Conservation (phyloP, 2,329 filamentous ascomycete genomes). For the Didymella glomerata region DNA sequence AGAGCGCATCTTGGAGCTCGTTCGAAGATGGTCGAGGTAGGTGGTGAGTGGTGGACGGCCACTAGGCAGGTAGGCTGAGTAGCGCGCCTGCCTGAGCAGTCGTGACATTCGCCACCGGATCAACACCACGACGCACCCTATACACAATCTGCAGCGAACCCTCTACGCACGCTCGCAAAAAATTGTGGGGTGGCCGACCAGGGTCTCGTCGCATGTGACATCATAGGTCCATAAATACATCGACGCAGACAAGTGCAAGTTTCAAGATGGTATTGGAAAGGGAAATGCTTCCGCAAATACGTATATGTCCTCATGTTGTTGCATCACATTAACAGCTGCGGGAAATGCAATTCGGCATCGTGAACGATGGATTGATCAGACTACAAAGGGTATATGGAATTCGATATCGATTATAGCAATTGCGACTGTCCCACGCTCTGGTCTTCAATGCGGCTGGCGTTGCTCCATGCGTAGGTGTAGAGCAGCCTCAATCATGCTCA, state of each 20-base stretch:
- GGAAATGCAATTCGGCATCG: background rate
- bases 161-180: too few relatives aligned
- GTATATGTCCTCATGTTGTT: background rate
- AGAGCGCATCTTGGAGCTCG: conserved; percentile 51
- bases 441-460: background rate
- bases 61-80: too few relatives aligned
- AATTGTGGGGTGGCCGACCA: conserved; percentile 13
- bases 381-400: conserved; percentile 7
- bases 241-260: background rate
- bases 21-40: too few relatives aligned
- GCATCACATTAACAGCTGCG: background rate
- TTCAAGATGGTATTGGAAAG: background rate
- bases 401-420: background rate
- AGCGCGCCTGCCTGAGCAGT: too few relatives aligned
- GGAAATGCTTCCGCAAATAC: background rate
- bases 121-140: too few relatives aligned
- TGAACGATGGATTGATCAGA: conserved; percentile 3
- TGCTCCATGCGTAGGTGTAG: background rate
- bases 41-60: too few relatives aligned
- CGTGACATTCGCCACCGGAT: too few relatives aligned
- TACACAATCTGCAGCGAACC: too few relatives aligned
- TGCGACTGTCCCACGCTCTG: background rate
- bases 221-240: conserved; percentile 10
- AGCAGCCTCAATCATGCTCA: background rate
- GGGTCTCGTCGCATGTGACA: conserved; percentile 10